Evolutionary conservation across 192 early-diverging fungal genomes (phyloP).

Genomic region (Diversispora eburnea): DNA sequence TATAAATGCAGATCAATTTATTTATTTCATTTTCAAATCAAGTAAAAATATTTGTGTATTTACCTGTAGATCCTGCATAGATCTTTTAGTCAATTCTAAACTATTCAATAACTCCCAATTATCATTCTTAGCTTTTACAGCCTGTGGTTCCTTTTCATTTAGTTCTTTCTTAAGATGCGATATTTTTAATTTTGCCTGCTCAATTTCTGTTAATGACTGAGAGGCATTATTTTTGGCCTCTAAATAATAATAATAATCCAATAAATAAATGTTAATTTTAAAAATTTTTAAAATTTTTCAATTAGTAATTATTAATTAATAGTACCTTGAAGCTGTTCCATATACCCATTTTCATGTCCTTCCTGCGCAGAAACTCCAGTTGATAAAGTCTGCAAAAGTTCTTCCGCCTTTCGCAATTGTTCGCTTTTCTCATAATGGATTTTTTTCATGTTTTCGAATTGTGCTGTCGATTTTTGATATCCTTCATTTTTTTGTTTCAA

Average conservation of each 20-base stretch:
- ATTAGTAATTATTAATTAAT: background rate
- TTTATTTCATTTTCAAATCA: constrained; percentile 10
- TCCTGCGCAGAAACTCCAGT: constrained; percentile 89
- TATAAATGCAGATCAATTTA: background rate
- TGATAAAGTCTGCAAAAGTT: constrained; percentile 87
- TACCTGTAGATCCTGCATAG: constrained; percentile 32
- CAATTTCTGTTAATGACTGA: constrained; percentile 61
- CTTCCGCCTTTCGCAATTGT: constrained; percentile 63
- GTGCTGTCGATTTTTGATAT: constrained; percentile 33
- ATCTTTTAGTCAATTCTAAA: constrained; percentile 32
- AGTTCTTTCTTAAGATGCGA: constrained; percentile 71
- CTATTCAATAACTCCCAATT: constrained; percentile 57
- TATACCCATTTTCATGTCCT: constrained; percentile 92
- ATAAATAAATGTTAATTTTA: constrained; percentile 27
- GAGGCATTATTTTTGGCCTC: constrained; percentile 63
- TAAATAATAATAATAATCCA: constrained; percentile 24
- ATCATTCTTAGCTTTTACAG: constrained; percentile 61
- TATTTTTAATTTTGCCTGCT: constrained; percentile 82
- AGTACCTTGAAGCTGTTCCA: constrained; percentile 87
- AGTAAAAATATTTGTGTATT: constrained; percentile 16
- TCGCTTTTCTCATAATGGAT: constrained; percentile 55
- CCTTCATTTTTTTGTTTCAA: constrained; percentile 40
- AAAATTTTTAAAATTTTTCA: background rate
- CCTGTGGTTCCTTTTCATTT: constrained; percentile 63
- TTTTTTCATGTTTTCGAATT: constrained; percentile 51